Conservation (phyloP, 352 stramenopile species). For the Peronospora farinosa region DNA sequence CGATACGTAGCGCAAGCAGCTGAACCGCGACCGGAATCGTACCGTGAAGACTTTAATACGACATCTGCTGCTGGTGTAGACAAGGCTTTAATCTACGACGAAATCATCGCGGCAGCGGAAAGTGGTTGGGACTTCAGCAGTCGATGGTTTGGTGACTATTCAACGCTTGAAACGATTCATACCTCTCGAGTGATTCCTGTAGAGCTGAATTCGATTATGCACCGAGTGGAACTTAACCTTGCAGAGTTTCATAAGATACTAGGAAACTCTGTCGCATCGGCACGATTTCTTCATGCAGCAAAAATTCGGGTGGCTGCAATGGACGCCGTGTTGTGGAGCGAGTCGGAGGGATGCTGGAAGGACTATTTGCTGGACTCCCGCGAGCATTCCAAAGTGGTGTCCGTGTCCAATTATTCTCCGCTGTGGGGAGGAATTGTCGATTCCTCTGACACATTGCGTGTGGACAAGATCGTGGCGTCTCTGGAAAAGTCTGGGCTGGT, state of each 20-base stretch:
- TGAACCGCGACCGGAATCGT: conserved; percentile 78
- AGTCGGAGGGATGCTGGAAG: conserved; percentile 48
- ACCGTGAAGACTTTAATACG: conserved; percentile 63
- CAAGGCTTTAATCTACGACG: conserved; percentile 52
- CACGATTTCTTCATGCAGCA: conserved; percentile 15
- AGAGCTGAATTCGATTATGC: conserved; percentile 83
- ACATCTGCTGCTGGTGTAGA: conserved; percentile 14
- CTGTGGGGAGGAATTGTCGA: conserved; percentile 73
- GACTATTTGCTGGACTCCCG: conserved; percentile 56
- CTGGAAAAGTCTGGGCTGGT: conserved; percentile 51
- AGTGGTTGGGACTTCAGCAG: conserved; percentile 88
- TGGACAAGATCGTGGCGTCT: conserved; percentile 39
- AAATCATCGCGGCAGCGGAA: conserved; percentile 75
- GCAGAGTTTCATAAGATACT: conserved; percentile 45
- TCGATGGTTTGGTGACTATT: conserved; percentile 59
- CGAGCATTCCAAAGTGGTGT: conserved; percentile 40
- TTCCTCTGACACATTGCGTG: conserved; percentile 26
- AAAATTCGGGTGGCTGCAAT: conserved; percentile 43
- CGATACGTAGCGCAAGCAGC: conserved; percentile 59
- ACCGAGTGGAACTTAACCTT: conserved; percentile 68
- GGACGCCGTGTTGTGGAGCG: conserved; percentile 61
- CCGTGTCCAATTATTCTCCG: conserved; percentile 62
- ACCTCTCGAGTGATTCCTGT: conserved; percentile 69
- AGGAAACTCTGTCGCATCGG: conserved; percentile 32
- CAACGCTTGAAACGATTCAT: conserved; percentile 36